These are phyloP conservation scores for Macroventuria anomochaeta DNA, from an alignment of 2,329 filamentous ascomycete genomes.

Conservation along the genomic window DNA sequence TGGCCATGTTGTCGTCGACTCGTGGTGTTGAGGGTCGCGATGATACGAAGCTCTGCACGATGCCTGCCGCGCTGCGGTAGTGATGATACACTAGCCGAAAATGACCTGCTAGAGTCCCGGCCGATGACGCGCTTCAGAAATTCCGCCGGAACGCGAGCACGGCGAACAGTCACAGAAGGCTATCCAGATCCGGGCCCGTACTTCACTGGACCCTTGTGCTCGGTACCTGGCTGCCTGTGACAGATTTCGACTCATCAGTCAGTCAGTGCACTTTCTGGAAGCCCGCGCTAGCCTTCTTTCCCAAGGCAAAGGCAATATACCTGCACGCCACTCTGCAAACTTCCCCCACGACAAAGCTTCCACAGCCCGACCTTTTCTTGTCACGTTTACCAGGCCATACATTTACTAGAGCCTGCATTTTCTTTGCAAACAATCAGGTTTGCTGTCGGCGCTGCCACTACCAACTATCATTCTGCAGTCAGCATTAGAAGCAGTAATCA, in stretches of 20 bases:
- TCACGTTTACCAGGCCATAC: conserved; percentile 39
- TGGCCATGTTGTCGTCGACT: conserved; percentile 45
- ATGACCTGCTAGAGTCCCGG: conserved; percentile 6
- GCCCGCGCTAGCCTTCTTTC: conserved; percentile 10
- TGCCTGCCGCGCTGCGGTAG: conserved; percentile 10
- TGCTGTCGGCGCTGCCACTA: not conserved
- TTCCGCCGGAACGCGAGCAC: conserved; percentile 19
- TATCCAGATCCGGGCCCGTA: conserved; percentile 10
- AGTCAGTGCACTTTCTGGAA: conserved; percentile 8
- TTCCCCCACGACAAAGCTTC: conserved; percentile 8
- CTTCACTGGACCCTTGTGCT: conserved; percentile 4
- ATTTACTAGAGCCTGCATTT: conserved; percentile 36
- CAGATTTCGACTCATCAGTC: conserved; percentile 21
- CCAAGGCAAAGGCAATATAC: conserved; percentile 13
- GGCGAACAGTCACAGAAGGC: conserved; percentile 15
- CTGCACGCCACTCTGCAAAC: conserved; percentile 28
- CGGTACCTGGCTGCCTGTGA: conserved; percentile 17
- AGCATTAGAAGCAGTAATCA: conserved; percentile 3
- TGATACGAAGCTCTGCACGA: conserved; percentile 20
- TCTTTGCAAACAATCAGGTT: conserved; percentile 3
- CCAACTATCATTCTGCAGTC: not conserved
- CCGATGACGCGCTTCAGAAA: conserved; percentile 39
- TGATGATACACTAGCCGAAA: conserved; percentile 6
- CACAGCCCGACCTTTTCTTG: conserved; percentile 18
- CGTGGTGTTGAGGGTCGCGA: conserved; percentile 20